These are phyloP conservation scores for Backusella luteola DNA, from an alignment of 192 early-diverging fungal genomes.

Conservation along the genomic window DNA sequence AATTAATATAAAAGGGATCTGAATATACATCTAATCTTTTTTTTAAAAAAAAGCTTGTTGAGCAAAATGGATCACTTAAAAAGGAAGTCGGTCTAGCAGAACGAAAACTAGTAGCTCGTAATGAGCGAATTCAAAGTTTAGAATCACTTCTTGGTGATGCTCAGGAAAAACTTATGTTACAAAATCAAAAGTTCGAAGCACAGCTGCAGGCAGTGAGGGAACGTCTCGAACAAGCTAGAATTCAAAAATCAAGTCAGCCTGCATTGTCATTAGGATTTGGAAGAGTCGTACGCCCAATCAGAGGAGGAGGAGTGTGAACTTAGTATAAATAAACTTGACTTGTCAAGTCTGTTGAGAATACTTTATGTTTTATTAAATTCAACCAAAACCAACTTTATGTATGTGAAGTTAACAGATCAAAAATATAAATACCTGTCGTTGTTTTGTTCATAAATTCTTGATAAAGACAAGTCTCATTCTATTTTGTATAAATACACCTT, in stretches of 20 bases:
- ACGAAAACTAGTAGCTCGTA: slow-evolving; percentile 86
- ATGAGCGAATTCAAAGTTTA: slow-evolving; percentile 89
- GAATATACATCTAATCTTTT: not conserved
- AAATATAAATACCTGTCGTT: no score
- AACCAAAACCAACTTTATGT: no score
- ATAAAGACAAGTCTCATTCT: no score
- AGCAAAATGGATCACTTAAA: slow-evolving; percentile 94
- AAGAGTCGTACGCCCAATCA: slow-evolving; percentile 85
- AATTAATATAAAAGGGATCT: not conserved
- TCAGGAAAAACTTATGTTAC: slow-evolving; percentile 75
- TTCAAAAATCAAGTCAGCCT: slow-evolving; percentile 33
- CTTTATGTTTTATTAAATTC: no score
- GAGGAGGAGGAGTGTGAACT: slow-evolving; percentile 58
- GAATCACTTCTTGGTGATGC: slow-evolving; percentile 80
- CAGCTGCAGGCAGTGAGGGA: slow-evolving; percentile 61
- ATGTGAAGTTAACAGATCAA: no score
- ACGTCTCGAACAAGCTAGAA: slow-evolving; percentile 75
- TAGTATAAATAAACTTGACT: no score
- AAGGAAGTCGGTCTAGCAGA: slow-evolving; percentile 89
- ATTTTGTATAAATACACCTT: no score
- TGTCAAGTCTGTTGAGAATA: no score
- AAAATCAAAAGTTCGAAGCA: slow-evolving; percentile 60
- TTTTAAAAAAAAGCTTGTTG: slow-evolving; percentile 62
- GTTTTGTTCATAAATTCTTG: slow-evolving; percentile 13
- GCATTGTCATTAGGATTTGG: slow-evolving; percentile 34